Base-by-base conservation (phyloP, 2,329 filamentous ascomycete genomes). In the Periglandula ipomoeae region DNA sequence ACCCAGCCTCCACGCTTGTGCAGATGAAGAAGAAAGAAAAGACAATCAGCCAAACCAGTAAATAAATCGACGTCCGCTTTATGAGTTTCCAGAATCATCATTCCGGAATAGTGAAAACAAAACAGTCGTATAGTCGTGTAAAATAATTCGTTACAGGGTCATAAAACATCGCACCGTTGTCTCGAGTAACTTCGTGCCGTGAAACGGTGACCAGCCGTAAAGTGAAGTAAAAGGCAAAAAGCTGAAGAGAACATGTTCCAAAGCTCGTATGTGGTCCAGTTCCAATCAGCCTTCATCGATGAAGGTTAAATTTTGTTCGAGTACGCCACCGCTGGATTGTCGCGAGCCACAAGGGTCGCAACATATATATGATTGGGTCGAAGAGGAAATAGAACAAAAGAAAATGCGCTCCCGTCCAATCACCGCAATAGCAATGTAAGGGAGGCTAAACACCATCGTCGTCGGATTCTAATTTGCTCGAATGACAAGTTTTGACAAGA, bases 401-500 rank as follows among this genome's bases (percentile, higher is more conserved):
- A 52, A 57, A 51, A 44, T 8, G 43, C 13, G 15, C 17, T 30
- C 39, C 11, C 20, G 23, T 37, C 11, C 4, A 23, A 3, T 5
- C 32, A 39, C 39, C 39, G 37, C 3, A 5, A 15, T 22, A 26
- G 37, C 10, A 27, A 32, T 6, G 20, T 23, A 15, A 27, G 15
- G n/a, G 22, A 37, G 27, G 15, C 15, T 8, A n/a, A 26, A 30
- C 38, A 38, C 7, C 37, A 19, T 37, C 22, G 32, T 40, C 40
- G 41, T 43, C 15, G 5, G 43, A 23, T 46, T 10, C 44, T 50
- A 95, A 73, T 94, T 95, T 61, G 91, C 87, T 59, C 91, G 89
- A 67, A 96, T 95, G 65, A 96, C 90, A 62, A 97, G 81, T 71
- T 94, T 94, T 34, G 90, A 94, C 58, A 96, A 73, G 74, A 97